Evolutionary conservation across 2,329 filamentous ascomycete genomes (phyloP).

Genomic region (Pseudohalonectria lignicola): DNA sequence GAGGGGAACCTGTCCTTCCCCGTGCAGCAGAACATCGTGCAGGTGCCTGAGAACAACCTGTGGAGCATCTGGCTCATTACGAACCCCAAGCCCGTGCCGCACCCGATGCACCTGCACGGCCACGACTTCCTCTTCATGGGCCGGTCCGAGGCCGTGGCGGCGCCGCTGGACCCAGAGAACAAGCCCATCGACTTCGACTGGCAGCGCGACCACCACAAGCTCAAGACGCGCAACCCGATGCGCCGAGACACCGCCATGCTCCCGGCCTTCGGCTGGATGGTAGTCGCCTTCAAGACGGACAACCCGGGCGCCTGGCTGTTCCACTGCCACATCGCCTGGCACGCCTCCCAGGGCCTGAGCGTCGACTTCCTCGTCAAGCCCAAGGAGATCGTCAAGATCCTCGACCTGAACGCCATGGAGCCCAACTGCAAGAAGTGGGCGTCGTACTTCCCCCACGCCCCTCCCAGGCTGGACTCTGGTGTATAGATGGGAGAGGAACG

Average conservation of each 20-base stretch:
- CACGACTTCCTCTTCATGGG: conserved; percentile 15
- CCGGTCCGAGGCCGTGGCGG: conserved; percentile 7
- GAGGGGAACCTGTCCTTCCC: conserved; percentile 16
- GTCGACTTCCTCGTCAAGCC: conserved; percentile 36
- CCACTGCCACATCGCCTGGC: conserved; percentile 40
- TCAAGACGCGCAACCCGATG: conserved; percentile 28
- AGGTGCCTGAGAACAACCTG: conserved; percentile 3
- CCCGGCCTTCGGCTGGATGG: conserved; percentile 30
- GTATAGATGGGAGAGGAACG: conserved; percentile 4
- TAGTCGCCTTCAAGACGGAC: conserved; percentile 34
- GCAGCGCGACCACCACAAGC: conserved; percentile 14
- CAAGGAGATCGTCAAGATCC: conserved; percentile 4
- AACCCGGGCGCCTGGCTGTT: conserved; percentile 40
- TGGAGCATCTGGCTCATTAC: conserved; percentile 20
- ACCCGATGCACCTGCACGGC: conserved; percentile 17
- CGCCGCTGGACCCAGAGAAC: conserved; percentile 5
- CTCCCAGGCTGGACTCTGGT: conserved; percentile 7
- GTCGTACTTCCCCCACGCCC: conserved; percentile 8
- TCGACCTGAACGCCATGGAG: conserved; percentile 4
- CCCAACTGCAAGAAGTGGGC: conserved; percentile 6
- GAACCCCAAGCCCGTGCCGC: conserved; percentile 11
- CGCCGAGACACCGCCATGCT: conserved; percentile 36
- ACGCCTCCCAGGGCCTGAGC: conserved; percentile 34
- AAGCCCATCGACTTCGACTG: conserved; percentile 12
- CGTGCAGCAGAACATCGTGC: conserved; percentile 11